A percentile compares a stretch with the other conserved stretches of the same genome.
phyloP scores from a whole-genome alignment of 192 early-diverging fungal genomes.

The Backusella macrospora region DNA sequence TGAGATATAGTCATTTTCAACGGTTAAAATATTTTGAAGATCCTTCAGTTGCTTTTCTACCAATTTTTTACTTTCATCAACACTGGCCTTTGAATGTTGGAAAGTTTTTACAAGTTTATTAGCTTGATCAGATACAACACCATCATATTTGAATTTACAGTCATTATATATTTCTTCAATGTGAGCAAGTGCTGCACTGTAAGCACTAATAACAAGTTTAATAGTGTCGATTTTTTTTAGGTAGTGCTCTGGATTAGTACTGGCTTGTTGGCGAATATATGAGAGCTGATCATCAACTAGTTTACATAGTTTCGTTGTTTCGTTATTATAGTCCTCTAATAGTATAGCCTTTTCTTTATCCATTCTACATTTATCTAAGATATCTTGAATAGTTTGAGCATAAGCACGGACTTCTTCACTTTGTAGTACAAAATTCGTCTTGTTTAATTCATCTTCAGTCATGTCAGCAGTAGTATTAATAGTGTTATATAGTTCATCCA shows the following conservation, averaged over 20 bases:
- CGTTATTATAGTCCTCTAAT: background rate
- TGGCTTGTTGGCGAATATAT: constrained; percentile 29
- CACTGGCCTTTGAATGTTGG: background rate
- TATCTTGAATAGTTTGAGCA: background rate
- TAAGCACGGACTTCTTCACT: background rate
- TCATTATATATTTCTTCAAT: constrained; percentile 18
- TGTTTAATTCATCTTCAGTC: constrained; percentile 13
- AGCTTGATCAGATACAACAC: constrained; percentile 10
- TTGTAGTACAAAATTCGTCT: background rate
- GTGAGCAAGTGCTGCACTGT: constrained; percentile 15
- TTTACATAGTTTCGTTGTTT: constrained; percentile 1
- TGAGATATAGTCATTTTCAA: constrained; percentile 26
- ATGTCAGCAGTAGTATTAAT: background rate
- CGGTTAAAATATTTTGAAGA: constrained; percentile 13
- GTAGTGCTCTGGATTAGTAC: constrained; percentile 22
- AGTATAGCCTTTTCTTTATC: constrained; percentile 9
- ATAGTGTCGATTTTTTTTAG: constrained; percentile 29
- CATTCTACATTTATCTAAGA: constrained; percentile 16
- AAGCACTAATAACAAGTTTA: constrained; percentile 21
- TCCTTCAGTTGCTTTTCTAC: constrained; percentile 22
- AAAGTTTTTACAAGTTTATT: constrained; percentile 20
- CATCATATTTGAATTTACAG: constrained; percentile 26
- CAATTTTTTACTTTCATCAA: constrained; percentile 5
- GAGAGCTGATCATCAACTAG: constrained; percentile 28
- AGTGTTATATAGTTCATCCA: constrained; percentile 12